phyloP scores from a whole-genome alignment of 1,284 basidiomycete species.

The Austroboletus niveus region DNA sequence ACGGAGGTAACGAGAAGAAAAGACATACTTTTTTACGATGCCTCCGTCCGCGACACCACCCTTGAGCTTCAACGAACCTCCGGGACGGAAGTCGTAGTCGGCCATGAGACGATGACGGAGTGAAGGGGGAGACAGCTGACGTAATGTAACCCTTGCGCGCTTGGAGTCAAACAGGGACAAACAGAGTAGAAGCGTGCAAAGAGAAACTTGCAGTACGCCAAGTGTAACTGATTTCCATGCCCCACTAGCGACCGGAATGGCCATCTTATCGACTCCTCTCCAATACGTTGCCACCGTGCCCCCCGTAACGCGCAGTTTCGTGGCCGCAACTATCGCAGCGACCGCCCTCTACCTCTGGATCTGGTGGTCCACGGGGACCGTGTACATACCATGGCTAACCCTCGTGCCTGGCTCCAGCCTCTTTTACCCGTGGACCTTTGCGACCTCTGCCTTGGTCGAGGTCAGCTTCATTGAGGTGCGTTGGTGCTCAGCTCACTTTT shows the following conservation, averaged over 20 bases:
- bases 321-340: conserved; percentile 61
- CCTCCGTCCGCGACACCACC: conserved; percentile 75
- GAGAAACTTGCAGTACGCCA: neutral
- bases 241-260: conserved; percentile 46
- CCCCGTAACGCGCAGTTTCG: conserved; percentile 76
- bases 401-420: conserved; percentile 82
- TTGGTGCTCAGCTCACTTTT: conserved; percentile 12
- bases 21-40: conserved; percentile 76
- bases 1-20: conserved; percentile 1
- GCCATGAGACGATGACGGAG: conserved; percentile 47
- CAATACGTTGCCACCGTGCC: conserved; percentile 70
- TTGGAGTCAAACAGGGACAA: conserved; percentile 22
- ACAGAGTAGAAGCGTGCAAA: conserved; percentile 6
- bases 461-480: conserved; percentile 80
- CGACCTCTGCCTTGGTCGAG: conserved; percentile 88
- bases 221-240: conserved; percentile 9
- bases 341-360: conserved; percentile 69
- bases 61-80: conserved; percentile 90
- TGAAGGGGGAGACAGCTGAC: conserved; percentile 25
- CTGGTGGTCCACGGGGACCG: conserved; percentile 49
- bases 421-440: conserved; percentile 91
- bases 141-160: conserved; percentile 21
- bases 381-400: conserved; percentile 71
- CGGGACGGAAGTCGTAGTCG: conserved; percentile 84
- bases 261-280: conserved; percentile 68